These are phyloP conservation scores for Arachnomyces sp. DNA, from an alignment of 2,329 filamentous ascomycete genomes.

Conservation along the genomic window DNA sequence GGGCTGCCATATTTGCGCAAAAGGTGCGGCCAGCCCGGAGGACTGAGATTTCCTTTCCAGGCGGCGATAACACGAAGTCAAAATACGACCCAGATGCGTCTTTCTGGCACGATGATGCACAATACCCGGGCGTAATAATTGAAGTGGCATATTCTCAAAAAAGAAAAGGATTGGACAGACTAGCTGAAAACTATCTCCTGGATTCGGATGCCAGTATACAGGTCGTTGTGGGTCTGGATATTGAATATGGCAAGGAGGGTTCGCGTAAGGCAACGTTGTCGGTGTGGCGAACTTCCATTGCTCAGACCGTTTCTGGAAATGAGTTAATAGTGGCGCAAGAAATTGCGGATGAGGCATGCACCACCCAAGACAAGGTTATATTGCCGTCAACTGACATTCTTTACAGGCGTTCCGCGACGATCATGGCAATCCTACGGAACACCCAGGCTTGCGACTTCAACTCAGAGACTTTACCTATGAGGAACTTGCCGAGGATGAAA, in stretches of 20 bases:
- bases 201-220: constrained; percentile 20
- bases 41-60: background rate
- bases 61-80: constrained; percentile 8
- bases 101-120: constrained; percentile 16
- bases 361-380: too few species aligned
- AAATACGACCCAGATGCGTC: constrained; percentile 17
- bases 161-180: constrained; percentile 16
- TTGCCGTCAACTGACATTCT: too few species aligned
- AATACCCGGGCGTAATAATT: constrained; percentile 20
- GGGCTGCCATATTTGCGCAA: too few species aligned
- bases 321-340: background rate
- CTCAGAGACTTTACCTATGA: constrained; percentile 20
- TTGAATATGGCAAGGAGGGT: constrained; percentile 19
- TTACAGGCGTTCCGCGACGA: constrained; percentile 20
- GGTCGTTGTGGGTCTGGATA: constrained; percentile 26
- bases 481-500: constrained; percentile 6
- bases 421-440: constrained; percentile 15
- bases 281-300: constrained; percentile 21
- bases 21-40: too few species aligned
- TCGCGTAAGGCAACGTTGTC: constrained; percentile 19
- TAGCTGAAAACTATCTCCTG: constrained; percentile 28
- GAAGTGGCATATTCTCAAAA: constrained; percentile 27
- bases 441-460: constrained; percentile 14
- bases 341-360: too few species aligned
- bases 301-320: constrained; percentile 1